Percentiles rank a stretch among this genome's conserved stretches.
Conservation (phyloP, 495 filamentous ascomycete species). For the Wilcoxina mikolae region DNA sequence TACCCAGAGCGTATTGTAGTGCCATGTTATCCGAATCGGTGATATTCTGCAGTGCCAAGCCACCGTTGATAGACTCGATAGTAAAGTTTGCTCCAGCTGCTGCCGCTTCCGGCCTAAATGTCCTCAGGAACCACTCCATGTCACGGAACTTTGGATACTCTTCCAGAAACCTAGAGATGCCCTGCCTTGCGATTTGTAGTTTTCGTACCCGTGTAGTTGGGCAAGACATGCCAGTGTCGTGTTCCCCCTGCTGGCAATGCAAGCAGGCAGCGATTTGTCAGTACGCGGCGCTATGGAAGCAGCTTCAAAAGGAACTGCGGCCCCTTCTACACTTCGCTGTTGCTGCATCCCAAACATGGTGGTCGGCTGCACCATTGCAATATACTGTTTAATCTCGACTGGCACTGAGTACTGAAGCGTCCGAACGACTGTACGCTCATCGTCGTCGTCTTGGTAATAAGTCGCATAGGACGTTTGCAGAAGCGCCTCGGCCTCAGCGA, state of each 20-base stretch:
- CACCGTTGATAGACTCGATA: slow-evolving; percentile 46
- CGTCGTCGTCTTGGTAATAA: slow-evolving; percentile 34
- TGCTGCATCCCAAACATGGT: slow-evolving; percentile 36
- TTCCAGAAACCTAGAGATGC: slow-evolving; percentile 56
- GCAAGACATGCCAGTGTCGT: slow-evolving; percentile 47
- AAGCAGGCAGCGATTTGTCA: not conserved
- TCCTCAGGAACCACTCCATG: slow-evolving; percentile 38
- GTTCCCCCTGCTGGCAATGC: slow-evolving; percentile 28
- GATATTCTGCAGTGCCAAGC: slow-evolving; percentile 37
- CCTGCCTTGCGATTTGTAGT: slow-evolving; percentile 29
- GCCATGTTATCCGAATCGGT: slow-evolving; percentile 35
- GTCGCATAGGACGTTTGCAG: slow-evolving; percentile 40
- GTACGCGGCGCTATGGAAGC: not conserved
- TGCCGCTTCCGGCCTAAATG: slow-evolving; percentile 39
- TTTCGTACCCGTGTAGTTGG: slow-evolving; percentile 43
- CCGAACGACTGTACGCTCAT: slow-evolving; percentile 33
- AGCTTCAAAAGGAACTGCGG: no score
- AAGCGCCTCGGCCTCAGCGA: slow-evolving; percentile 40
- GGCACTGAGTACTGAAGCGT: slow-evolving; percentile 48
- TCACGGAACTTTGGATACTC: slow-evolving; percentile 49
- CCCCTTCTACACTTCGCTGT: no score
- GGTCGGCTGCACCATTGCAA: slow-evolving; percentile 44
- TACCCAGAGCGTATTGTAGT: slow-evolving; percentile 49
- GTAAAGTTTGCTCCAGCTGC: slow-evolving; percentile 42
- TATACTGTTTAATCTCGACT: slow-evolving; percentile 32